Evolutionary conservation across 2,329 filamentous ascomycete species (phyloP), one percentile per base, ranked within the genome.

Genomic region (Microsporum ferrugineum): DNA sequence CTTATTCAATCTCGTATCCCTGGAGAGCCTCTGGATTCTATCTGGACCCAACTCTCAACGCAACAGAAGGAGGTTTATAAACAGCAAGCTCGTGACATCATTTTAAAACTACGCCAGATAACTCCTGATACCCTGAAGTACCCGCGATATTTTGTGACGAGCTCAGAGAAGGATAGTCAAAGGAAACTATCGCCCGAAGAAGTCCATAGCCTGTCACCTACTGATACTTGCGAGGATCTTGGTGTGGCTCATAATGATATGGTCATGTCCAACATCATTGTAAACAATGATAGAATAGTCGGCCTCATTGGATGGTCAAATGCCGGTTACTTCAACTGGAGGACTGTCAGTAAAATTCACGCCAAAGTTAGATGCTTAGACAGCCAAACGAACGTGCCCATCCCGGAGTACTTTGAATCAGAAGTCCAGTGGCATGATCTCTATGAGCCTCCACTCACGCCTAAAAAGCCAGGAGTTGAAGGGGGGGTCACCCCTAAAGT

Each of bases 1-100:
- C 71, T 73, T 5, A 69, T 75, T 47, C 73, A 75, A 64, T 73
- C 73, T 12, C 68, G 74, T 49, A 72, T 76, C 27, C 72, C 73
- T 2, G 74, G 74, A 3, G 71, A 75, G 56, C 71, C 73, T 12
- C 65, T 76, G 70, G 71, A 71, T 66, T 59, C 49, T 49, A 63
- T 59, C 3, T 65, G 63, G 65, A 59, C 62, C 27, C 71, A 74
- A 59, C 69, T 76, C 27, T 68, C 66, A 23, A n/a, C 61, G 6
- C 66, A 68, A 17, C 69, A 76, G 61, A 71, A 73, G 29, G 62
- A 68, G 14, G 59, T 49, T 27, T 66, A 75, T 57, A 76, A 75
- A 56, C 63, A 68, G 34, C 73, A 76, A 61, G 71, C 71, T 58
- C 73, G 71, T 45, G 69, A 69, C 27, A 68, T 76, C 45, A 57